phyloP scores from a whole-genome alignment of 1,139 yeast species.

The Tardiomyces blankii region DNA sequence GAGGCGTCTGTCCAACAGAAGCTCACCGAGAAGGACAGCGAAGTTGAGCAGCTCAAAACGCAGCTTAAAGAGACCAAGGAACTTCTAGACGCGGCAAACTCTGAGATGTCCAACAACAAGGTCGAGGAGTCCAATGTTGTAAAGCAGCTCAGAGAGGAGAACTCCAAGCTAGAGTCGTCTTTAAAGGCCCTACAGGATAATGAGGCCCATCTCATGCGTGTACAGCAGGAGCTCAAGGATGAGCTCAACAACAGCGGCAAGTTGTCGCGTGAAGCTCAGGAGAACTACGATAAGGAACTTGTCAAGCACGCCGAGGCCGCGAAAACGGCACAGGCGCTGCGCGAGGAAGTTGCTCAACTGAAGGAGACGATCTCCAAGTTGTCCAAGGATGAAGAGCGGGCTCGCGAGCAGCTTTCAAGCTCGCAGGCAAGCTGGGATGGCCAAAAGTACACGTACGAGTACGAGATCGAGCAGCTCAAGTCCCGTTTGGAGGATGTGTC shows the following conservation, averaged over 20 bases:
- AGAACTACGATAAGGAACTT: constrained; percentile 36
- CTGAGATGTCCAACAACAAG: constrained; percentile 11
- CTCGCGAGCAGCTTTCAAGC: constrained; percentile 23
- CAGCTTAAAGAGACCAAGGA: constrained; percentile 25
- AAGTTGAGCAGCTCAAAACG: constrained; percentile 30
- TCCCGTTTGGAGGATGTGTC: constrained; percentile 7
- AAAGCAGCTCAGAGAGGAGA: not conserved
- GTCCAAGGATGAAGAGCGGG: constrained; percentile 23
- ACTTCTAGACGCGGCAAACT: constrained; percentile 17
- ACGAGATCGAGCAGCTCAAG: constrained; percentile 39
- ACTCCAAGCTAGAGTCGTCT: constrained; percentile 10
- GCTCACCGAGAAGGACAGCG: constrained; percentile 30
- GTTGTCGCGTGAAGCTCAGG: constrained; percentile 41
- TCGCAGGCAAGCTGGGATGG: constrained; percentile 36
- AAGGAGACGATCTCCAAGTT: constrained; percentile 30
- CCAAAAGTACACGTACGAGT: constrained; percentile 36
- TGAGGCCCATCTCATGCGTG: constrained; percentile 24
- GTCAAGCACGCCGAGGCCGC: constrained; percentile 47
- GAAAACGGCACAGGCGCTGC: constrained; percentile 33
- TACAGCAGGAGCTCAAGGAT: constrained; percentile 19
- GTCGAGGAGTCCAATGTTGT: constrained; percentile 10
- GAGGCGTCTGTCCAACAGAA: constrained; percentile 31
- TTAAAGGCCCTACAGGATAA: constrained; percentile 12
- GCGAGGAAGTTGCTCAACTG: constrained; percentile 19
- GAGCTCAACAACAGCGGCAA: constrained; percentile 45